A percentile compares a stretch with the other conserved stretches of the same genome.
Conservation (phyloP, 805 yeast genomes). For the Nakazawaea molendinolei region DNA sequence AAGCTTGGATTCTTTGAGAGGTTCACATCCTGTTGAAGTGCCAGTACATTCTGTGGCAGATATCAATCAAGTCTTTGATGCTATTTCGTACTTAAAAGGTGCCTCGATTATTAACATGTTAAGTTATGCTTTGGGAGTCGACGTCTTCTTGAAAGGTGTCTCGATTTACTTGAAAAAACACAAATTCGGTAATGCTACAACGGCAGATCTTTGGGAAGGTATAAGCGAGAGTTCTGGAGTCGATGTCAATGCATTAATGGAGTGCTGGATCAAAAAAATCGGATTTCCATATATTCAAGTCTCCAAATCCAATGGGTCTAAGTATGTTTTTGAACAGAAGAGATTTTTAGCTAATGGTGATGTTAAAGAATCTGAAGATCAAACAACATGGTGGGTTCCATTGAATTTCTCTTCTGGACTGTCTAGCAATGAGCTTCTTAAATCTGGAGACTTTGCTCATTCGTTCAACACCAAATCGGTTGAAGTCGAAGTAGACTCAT, state of each 20-base stretch:
- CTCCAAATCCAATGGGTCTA: constrained; percentile 21
- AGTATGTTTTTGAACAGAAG: constrained; percentile 42
- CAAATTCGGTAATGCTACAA: constrained; percentile 64
- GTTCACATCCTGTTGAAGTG: constrained; percentile 78
- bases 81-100: constrained; percentile 76
- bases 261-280: constrained; percentile 59
- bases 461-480: not conserved
- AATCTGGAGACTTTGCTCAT: not conserved
- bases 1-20: constrained; percentile 48
- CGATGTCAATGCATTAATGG: constrained; percentile 55
- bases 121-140: constrained; percentile 63
- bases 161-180: constrained; percentile 58
- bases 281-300: constrained; percentile 71
- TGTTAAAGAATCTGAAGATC: constrained; percentile 48
- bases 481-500: constrained; percentile 11
- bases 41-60: constrained; percentile 74
- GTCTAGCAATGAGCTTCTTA: constrained; percentile 8
- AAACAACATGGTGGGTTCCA: constrained; percentile 56
- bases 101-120: constrained; percentile 75
- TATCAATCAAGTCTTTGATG: constrained; percentile 76
- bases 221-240: constrained; percentile 56
- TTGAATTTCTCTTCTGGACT: constrained; percentile 28
- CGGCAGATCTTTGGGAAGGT: constrained; percentile 67
- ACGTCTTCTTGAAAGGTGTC: constrained; percentile 65
- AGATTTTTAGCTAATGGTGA: constrained; percentile 63